A percentile compares a stretch with the other conserved stretches of the same genome.
Evolutionary conservation across 495 filamentous ascomycete genomes (phyloP).

Genomic region (Penicillium parvum): DNA sequence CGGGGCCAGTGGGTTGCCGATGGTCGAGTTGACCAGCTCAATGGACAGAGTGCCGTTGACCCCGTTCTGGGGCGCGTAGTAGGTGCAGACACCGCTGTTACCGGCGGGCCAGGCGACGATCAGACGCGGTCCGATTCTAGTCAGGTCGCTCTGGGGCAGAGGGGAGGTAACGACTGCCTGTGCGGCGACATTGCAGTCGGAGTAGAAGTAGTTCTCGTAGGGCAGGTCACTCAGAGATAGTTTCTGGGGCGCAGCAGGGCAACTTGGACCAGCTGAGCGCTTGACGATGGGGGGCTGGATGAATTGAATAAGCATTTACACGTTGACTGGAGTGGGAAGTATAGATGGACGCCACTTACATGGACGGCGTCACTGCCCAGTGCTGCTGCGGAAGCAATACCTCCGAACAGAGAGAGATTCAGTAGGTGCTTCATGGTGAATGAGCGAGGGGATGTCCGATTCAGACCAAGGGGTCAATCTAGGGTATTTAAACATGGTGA

Average conservation of each 20-base stretch:
- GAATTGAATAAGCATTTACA: too few species aligned
- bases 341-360: constrained; percentile 12
- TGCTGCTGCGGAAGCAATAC: neutral
- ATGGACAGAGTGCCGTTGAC: constrained; percentile 52
- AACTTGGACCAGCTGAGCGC: constrained; percentile 4
- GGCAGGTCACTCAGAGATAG: constrained; percentile 36
- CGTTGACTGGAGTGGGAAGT: too few species aligned
- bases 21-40: constrained; percentile 43
- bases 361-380: constrained; percentile 4
- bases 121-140: constrained; percentile 50
- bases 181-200: constrained; percentile 51
- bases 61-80: constrained; percentile 50
- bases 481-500: too few species aligned
- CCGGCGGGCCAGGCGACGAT: constrained; percentile 63
- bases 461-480: too few species aligned
- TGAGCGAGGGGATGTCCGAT: neutral
- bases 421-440: constrained; percentile 1
- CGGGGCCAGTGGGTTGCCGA: constrained; percentile 28
- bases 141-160: constrained; percentile 47
- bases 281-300: neutral
- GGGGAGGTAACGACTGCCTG: constrained; percentile 59
- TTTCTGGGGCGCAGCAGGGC: constrained; percentile 11
- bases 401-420: neutral
- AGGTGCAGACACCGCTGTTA: constrained; percentile 54
- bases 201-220: constrained; percentile 62